Evolutionary conservation across 2,329 filamentous ascomycete species (phyloP), one percentile per base, ranked within the genome.

Genomic region (Venturia effusa): DNA sequence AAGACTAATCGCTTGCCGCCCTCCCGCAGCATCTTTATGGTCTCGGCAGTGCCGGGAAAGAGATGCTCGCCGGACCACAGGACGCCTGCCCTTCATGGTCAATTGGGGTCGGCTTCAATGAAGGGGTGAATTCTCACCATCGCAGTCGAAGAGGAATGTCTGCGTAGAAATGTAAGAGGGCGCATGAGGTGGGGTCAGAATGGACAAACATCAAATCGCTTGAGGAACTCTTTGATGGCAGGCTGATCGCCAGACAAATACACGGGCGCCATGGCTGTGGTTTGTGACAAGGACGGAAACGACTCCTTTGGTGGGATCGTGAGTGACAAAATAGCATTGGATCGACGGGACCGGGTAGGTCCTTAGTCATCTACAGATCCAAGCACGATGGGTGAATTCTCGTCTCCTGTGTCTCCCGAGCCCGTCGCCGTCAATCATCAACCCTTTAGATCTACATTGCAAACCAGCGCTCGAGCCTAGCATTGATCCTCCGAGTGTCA

Each of bases 101-200:
- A 60, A 40, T 60, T 37, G 19, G 37, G 17, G 6, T 40, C 5
- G 54, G 37, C 24, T 34, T 13, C 24, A 27, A 66, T 19, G 32
- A 40, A 51, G 19, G 24, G 22, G 34, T 22, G 27, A 22, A 15
- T 27, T 72, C 80, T 71, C 80, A 96, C 93, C 94, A 84, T 99
- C 94, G 78, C 94, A 99, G 74, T 99, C 94, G 71, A 99, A 90
- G 15, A 99, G 81, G 73, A 99, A 97, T 41, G 90, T 86, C 91
- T 96, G 65, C 66, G 59, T 17, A 59, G 34, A n/a, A 19, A 64
- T 63, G 71, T 71, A 62, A 73, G 69, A 65, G 13, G 55, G 40
- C 71, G 67, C 63, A 45, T 24, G 6, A 13, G 27, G 30, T 43
- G 13, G 40, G 39, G 59, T 43, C 43, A 39, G 15, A 24, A 32